Evolutionary conservation across 805 yeast species (phyloP), one percentile per base, ranked within the genome.

Genomic region (Candida yuanshanica): DNA sequence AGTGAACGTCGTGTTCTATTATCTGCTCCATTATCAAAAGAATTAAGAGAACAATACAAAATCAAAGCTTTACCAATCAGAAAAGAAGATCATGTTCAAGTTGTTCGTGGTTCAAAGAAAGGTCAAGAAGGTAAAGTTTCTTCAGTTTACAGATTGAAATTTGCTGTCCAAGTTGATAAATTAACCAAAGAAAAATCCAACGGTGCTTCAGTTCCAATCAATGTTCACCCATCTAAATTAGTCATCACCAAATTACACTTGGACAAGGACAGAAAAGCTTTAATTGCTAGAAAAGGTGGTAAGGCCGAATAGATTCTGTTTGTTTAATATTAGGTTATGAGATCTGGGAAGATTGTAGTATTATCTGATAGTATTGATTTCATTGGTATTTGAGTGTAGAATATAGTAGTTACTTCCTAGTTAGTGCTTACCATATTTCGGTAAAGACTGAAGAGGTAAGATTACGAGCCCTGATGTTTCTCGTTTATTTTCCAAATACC

Each of bases 21-120:
- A 83, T 85, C 97, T 65, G 98, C 99, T 70, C 97, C 98, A 66
- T 82, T 93, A 68, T 91, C 98, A 64, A 93, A 93, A 82, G 99
- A 93, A 79, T 86, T 93, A 75, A 84, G 95, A 72, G 95, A 83
- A 72, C 83, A 93, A 79, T 93, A 90, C 87, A 89, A 89, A 72
- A 77, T 93, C 75, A 88, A 82, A 69, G 77, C 97, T 61, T 76
- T 93, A 57, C 99, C 99, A 72, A 82, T 93, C 79, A 93, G 97
- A 83, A 84, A 85, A 75, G 95, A 90, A 63, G 99, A 93, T 71
- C 88, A 85, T 74, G 95, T 93, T 62, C 72, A 78, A 63, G 93
- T 93, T 66, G 91, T 84, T 70, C 91, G 99, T 77, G 99, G 99
- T 69, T 86, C 98, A 67, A 86, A 87, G 85, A 93, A 93, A 81